Evolutionary conservation across 164 flowering plant species (phyloP).

Genomic region (Stephania cephalantha): DNA sequence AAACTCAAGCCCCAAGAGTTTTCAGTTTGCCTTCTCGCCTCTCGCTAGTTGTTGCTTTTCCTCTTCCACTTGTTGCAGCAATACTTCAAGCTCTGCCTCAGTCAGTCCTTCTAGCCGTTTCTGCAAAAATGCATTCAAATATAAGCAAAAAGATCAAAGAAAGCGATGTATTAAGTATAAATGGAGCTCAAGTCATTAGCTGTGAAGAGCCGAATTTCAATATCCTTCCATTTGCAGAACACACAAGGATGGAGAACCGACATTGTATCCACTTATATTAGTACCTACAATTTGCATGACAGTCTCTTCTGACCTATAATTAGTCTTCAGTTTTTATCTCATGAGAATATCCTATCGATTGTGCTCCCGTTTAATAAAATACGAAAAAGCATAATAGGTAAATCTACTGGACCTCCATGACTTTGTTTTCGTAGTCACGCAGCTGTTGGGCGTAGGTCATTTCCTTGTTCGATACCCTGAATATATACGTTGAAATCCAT

Average conservation of each 20-base stretch:
- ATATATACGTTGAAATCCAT: conserved; percentile 88
- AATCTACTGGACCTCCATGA: conserved; percentile 58
- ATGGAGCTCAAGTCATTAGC: neutral
- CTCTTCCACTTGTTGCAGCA: conserved; percentile 90
- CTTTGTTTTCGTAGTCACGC: conserved; percentile 85
- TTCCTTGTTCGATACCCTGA: conserved; percentile 90
- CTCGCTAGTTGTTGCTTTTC: conserved; percentile 51
- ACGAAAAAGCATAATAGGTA: neutral
- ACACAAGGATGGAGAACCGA: neutral
- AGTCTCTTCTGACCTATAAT: neutral
- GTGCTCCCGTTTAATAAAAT: neutral
- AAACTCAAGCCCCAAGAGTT: neutral
- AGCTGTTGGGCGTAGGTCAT: conserved; percentile 93
- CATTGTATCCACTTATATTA: neutral
- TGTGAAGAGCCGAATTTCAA: too few species aligned
- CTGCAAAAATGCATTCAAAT: conserved; percentile 29
- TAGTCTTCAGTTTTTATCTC: neutral
- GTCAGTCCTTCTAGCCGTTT: conserved; percentile 81
- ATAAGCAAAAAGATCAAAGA: neutral
- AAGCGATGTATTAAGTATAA: neutral
- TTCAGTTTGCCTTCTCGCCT: conserved; percentile 41
- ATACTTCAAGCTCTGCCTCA: conserved; percentile 72
- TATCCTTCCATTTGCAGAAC: neutral
- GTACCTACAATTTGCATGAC: neutral
- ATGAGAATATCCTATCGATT: neutral